phyloP scores from a whole-genome alignment of 192 early-diverging fungal species.

The Entomortierella lignicola region DNA sequence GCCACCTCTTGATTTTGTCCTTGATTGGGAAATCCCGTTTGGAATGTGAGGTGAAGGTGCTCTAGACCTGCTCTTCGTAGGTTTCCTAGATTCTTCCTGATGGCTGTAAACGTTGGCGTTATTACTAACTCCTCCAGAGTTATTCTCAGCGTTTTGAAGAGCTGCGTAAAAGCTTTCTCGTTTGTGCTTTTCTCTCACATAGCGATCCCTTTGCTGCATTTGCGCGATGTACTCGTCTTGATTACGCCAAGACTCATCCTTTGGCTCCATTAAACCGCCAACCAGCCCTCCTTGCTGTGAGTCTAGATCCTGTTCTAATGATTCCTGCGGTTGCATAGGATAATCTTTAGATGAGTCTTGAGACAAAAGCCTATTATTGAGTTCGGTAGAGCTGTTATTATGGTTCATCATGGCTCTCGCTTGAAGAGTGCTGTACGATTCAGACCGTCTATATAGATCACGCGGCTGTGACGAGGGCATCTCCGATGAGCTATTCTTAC shows the following conservation, averaged over 20 bases:
- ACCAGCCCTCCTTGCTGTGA: background rate
- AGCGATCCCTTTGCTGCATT: slow-evolving; percentile 3
- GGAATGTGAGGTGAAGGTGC: slow-evolving; percentile 21
- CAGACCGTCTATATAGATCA: slow-evolving; percentile 38
- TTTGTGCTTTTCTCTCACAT: slow-evolving; percentile 39
- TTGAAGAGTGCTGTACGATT: slow-evolving; percentile 38
- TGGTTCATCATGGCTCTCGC: slow-evolving; percentile 29
- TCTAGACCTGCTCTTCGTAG: slow-evolving; percentile 16
- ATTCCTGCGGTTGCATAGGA: slow-evolving; percentile 17
- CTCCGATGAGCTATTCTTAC: slow-evolving; percentile 26
- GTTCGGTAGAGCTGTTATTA: slow-evolving; percentile 20
- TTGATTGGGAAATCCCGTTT: slow-evolving; percentile 17
- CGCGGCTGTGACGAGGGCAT: slow-evolving; percentile 16
- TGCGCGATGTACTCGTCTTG: slow-evolving; percentile 24
- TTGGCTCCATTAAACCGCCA: background rate
- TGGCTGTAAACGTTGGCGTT: background rate
- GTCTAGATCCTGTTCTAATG: slow-evolving; percentile 4
- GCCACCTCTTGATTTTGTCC: slow-evolving; percentile 26
- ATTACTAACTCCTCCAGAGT: background rate
- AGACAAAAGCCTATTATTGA: slow-evolving; percentile 2
- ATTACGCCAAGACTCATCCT: slow-evolving; percentile 11
- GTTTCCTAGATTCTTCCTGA: slow-evolving; percentile 15
- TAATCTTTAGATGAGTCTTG: slow-evolving; percentile 16
- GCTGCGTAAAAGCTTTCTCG: slow-evolving; percentile 50
- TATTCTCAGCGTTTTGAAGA: slow-evolving; percentile 18